Percentiles rank a stretch among this genome's conserved stretches.
Evolutionary conservation across 2,329 filamentous ascomycete species (phyloP).

Genomic region (Colletotrichum viniferum): DNA sequence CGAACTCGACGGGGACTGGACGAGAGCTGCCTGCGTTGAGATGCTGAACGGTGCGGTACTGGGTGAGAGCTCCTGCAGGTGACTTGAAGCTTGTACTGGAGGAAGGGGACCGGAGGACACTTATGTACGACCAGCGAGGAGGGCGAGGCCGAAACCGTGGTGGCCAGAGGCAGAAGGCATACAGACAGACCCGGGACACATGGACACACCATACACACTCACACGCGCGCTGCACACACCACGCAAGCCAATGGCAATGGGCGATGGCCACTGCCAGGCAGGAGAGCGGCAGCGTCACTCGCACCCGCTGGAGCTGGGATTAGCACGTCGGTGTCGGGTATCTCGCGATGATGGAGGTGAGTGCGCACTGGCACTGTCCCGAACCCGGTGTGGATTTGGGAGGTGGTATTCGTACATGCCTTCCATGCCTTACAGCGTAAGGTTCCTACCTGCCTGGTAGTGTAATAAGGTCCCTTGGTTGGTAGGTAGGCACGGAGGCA

Average conservation of each 20-base stretch:
- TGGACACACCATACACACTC: background rate
- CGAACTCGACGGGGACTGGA: background rate
- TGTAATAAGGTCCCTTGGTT: background rate
- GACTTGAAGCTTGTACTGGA: background rate
- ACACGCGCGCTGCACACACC: background rate
- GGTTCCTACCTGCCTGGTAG: background rate
- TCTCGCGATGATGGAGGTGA: background rate
- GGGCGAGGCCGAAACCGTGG: slow-evolving; percentile 7
- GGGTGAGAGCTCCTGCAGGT: slow-evolving; percentile 15
- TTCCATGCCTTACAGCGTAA: background rate
- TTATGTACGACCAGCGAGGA: slow-evolving; percentile 14
- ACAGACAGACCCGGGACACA: background rate
- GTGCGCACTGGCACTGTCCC: background rate
- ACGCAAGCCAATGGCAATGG: background rate
- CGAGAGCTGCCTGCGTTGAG: background rate
- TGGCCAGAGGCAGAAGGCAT: background rate
- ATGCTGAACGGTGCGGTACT: background rate
- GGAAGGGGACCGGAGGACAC: slow-evolving; percentile 5
- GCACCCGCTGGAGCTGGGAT: background rate
- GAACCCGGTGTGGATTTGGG: background rate
- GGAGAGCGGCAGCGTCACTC: slow-evolving; percentile 16
- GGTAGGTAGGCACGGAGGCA: background rate
- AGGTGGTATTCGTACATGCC: background rate
- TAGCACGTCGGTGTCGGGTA: background rate
- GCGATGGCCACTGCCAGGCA: slow-evolving; percentile 2